These are phyloP conservation scores for Spinacia oleracea DNA, from an alignment of 179 eudicot genomes.

Conservation along the genomic window DNA sequence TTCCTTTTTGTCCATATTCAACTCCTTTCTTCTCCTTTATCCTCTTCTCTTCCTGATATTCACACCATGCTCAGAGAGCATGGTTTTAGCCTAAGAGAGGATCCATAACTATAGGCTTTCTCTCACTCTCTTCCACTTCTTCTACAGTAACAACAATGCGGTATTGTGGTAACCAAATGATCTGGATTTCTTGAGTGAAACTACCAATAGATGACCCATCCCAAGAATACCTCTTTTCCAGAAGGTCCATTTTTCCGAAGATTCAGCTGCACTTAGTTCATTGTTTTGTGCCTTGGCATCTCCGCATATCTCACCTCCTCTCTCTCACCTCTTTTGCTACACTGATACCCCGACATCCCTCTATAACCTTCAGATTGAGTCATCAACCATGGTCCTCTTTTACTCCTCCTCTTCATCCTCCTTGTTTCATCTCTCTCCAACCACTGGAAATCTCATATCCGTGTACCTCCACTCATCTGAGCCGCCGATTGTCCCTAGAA, in stretches of 20 bases:
- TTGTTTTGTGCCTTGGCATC: too few species aligned
- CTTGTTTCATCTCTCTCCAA: too few species aligned
- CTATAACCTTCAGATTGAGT: too few species aligned
- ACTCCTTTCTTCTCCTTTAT: conserved; percentile 69
- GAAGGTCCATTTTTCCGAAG: conserved; percentile 45
- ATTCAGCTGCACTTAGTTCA: conserved; percentile 49
- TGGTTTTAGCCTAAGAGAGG: conserved; percentile 27
- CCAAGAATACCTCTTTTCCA: conserved; percentile 52
- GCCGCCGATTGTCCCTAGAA: too few species aligned
- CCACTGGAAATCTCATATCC: too few species aligned
- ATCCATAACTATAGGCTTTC: conserved; percentile 28
- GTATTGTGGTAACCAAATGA: conserved; percentile 39
- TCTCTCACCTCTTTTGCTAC: too few species aligned
- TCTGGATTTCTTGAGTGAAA: conserved; percentile 57
- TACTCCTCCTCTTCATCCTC: too few species aligned
- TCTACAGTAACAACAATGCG: conserved; percentile 29
- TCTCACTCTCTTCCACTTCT: conserved; percentile 31
- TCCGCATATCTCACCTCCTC: too few species aligned
- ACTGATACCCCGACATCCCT: too few species aligned
- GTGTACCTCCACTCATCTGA: too few species aligned
- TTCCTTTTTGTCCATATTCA: conserved; percentile 50
- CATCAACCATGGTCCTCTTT: too few species aligned
- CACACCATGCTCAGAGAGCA: conserved; percentile 40
- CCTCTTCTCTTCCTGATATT: conserved; percentile 65
- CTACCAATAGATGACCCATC: conserved; percentile 77